Evolutionary conservation across 768 basidiomycete genomes (phyloP), one percentile per base, ranked within the genome.

Genomic region (Harrya chromipes): DNA sequence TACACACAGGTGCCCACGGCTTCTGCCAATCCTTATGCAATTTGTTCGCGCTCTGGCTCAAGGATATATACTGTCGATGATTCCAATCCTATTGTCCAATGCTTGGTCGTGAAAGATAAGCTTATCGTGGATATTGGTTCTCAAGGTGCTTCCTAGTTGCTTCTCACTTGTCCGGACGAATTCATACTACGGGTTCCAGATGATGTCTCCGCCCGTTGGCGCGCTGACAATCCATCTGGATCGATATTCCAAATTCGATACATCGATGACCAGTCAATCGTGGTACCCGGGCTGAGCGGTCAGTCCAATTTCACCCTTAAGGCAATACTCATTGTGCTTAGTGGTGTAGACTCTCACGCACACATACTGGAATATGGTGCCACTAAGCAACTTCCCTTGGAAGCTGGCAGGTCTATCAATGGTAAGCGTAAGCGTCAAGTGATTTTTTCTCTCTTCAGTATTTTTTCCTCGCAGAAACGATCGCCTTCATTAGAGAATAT

Each of bases 281-380:
- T 88, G 38, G 76, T 89, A 39, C 89, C 88, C 12, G 88, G 88
- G 1, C 63, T 90, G 48, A 84, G 77, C 63, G 86, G 85, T 86
- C 56, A 58, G 80, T 71, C 47, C 35, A 23, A 17, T 46, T 31
- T 38, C 29, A 23, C 34, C 51, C 46, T 13, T 33, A 16, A 29
- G 17, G 27, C 40, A 17, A 26, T 9, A 35, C 37, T 13, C 24
- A 21, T 17, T 19, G 46, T 49, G 40, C 49, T 38, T 40, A 34
- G 34, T 2, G 9, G 47, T 31, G n/a, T 56, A 87, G 89, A 91
- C 68, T 85, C 88, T 4, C 89, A 91, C 68, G 84, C 74, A 0
- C 89, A 92, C 59, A 79, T 87, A 29, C 72, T 92, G 3, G 86
- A 88, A 65, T 89, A 90, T 60, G 90, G 90, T 12, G 83, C 83